Base-by-base conservation (phyloP, 306 rosid species). In the Fagus sylvatica region DNA sequence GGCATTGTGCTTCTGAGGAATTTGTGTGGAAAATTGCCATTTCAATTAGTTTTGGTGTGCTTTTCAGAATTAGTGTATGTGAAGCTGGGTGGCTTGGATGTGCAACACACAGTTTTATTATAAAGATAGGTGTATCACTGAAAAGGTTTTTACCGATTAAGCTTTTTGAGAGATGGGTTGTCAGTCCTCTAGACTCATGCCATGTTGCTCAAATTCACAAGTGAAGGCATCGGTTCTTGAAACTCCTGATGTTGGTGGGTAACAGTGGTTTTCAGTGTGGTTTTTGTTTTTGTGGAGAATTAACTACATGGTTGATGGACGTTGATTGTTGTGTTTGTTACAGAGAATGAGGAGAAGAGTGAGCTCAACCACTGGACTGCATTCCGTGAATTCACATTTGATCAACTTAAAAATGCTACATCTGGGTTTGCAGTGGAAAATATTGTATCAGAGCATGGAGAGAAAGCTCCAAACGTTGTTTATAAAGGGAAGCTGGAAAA, bases 391-490 rank as follows among this genome's bases (percentile, higher is more conserved):
- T 90, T 87, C 84, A 85, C 93, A 7, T 82, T 90, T 0, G 93
- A 85, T 85, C 96, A 87, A 54, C 96, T 92, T 4, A 90, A 87
- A 85, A 92, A 88, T 67, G 96, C 97, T 9, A 92, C 96, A 66
- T 92, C 97, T 71, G 91, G 96, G 73, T 92, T 92, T 79, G 90
- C 96, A 39, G 97, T 88, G 48, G 97, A 90, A 81, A 90, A 90
- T 75, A 92, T 92, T 81, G 95, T 88, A 62, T 92, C 96, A 51
- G 97, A 92, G 81, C 97, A 90, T 75, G 97, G 93, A 61, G 93
- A 92, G 87, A 92, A 87, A 77, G 97, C 96, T 79, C 96, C 97
- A 9, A 92, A 92, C 81, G 87, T 92, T 84, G 97, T 92, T 74
- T 92, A 90, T 79, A 92, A 81, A 81, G 97, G 97, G 81, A 92